Evolutionary conservation across 192 early-diverging fungal species (phyloP).

Genomic region (Podila horticola): DNA sequence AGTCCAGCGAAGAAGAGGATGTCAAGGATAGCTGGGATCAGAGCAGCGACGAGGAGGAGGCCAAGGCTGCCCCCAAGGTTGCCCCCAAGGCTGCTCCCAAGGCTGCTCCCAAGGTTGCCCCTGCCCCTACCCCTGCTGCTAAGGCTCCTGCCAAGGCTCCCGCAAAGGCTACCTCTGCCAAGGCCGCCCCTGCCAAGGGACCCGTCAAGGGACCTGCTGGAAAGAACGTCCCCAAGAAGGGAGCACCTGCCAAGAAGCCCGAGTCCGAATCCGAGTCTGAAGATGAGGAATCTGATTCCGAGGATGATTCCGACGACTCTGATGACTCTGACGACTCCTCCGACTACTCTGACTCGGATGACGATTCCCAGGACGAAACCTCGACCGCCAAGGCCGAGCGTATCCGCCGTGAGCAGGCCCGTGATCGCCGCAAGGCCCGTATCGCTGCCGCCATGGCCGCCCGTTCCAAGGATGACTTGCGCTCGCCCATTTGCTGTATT

Average conservation of each 20-base stretch:
- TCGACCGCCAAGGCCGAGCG: constrained; percentile 69
- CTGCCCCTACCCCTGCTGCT: constrained; percentile 30
- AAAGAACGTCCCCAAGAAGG: constrained; percentile 37
- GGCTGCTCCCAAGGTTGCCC: constrained; percentile 30
- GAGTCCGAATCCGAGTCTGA: constrained; percentile 16
- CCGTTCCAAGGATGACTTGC: constrained; percentile 88
- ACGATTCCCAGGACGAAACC: constrained; percentile 70
- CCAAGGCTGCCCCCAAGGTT: constrained; percentile 29
- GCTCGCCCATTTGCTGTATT: constrained; percentile 98
- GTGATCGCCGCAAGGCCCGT: constrained; percentile 76
- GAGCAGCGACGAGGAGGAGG: constrained; percentile 50
- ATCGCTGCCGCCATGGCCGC: constrained; percentile 81
- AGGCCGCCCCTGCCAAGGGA: constrained; percentile 15
- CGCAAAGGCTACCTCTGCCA: constrained; percentile 29
- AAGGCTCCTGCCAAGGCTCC: constrained; percentile 42
- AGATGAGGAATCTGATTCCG: constrained; percentile 8
- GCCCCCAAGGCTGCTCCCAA: constrained; percentile 42
- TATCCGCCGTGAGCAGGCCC: constrained; percentile 82
- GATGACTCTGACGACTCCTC: constrained; percentile 61
- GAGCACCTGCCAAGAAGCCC: constrained; percentile 28
- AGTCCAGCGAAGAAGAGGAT: constrained; percentile 67
- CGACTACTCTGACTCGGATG: constrained; percentile 62
- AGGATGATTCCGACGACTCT: constrained; percentile 47
- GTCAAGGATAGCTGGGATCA: constrained; percentile 68
- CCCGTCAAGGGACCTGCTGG: constrained; percentile 27